Base-by-base conservation (phyloP, 306 rosid genomes). In the Abrus pulchellus region DNA sequence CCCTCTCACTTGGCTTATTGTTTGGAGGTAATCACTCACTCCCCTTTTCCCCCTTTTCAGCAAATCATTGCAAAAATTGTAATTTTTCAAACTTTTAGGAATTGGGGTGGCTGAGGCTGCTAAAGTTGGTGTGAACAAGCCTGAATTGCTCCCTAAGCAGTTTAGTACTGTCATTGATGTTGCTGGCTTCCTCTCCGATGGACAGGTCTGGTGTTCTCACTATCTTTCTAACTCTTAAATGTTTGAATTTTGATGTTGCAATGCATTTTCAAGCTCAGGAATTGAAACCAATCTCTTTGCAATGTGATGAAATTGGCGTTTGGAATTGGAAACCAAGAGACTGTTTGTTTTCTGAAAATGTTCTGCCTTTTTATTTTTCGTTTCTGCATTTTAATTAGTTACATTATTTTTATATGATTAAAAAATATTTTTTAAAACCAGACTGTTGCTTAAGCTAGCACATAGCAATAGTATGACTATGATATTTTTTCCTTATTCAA, bases 111-210 rank as follows among this genome's bases (percentile, higher is more conserved):
- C 90, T 0, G 93, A 90, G 68, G 99, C 97, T 43, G 99, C 99
- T 20, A 91, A 89, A 85, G 88, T 85, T 56, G 98, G 98, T 9
- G 98, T 93, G 27, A 93, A 93, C 87, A 93, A 95, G 79, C 99
- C 99, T 6, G 94, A 93, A 82, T 77, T 95, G 90, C 98, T 95
- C 69, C 99, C 99, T 10, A 88, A 88, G 79, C 92, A 89, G 55
- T 93, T 91, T 61, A 93, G 62, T 32, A 80, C 97, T 6, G 97
- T 95, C 83, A 87, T 95, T 85, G 99, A 95, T 83, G 99, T 93
- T n/a, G 99, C 98, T 0, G 97, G 99, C 5, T 95, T 93, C 86
- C 98, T 95, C 78, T 91, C 99, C 10, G 97, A 91, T 75, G 99
- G 99, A 57, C 99, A 93, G 93, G 99, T 93, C 10, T 70, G 44